These are phyloP conservation scores for Spiromastix sp. DNA, from an alignment of 2,329 filamentous ascomycete species.

Conservation along the genomic window DNA sequence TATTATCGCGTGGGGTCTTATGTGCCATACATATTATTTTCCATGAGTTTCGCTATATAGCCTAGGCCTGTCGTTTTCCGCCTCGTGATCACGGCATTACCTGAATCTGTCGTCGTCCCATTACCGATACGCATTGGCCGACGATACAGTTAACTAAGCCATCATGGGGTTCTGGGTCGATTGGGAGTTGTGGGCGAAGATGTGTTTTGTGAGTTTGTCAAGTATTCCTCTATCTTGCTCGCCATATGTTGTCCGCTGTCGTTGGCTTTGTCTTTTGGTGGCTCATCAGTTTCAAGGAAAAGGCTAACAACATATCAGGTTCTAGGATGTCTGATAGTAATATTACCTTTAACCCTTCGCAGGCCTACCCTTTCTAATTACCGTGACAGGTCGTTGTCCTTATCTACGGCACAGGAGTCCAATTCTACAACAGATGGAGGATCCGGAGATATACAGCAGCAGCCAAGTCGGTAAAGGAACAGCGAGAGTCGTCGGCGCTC, in stretches of 20 bases:
- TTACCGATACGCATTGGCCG: no score
- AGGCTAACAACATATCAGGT: conserved; percentile 44
- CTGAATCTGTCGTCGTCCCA: no score
- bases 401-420: conserved; percentile 54
- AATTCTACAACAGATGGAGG: conserved; percentile 45
- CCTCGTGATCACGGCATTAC: no score
- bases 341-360: conserved; percentile 5
- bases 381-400: conserved; percentile 50
- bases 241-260: neutral
- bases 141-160: neutral
- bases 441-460: conserved; percentile 53
- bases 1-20: no score
- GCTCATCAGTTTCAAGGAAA: conserved; percentile 10
- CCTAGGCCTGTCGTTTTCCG: no score
- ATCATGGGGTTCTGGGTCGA: conserved; percentile 48
- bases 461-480: conserved; percentile 54
- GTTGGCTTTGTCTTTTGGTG: conserved; percentile 12
- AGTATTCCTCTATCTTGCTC: neutral
- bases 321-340: conserved; percentile 58
- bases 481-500: conserved; percentile 30
- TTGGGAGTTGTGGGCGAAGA: conserved; percentile 80
- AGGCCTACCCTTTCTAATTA: conserved; percentile 3
- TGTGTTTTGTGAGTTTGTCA: conserved; percentile 66
- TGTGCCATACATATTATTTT: no score
- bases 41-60: no score